Percentiles rank a stretch among this genome's conserved stretches.
Conservation (phyloP, 2,329 filamentous ascomycete genomes). For the Penicillium psychrosexuale region DNA sequence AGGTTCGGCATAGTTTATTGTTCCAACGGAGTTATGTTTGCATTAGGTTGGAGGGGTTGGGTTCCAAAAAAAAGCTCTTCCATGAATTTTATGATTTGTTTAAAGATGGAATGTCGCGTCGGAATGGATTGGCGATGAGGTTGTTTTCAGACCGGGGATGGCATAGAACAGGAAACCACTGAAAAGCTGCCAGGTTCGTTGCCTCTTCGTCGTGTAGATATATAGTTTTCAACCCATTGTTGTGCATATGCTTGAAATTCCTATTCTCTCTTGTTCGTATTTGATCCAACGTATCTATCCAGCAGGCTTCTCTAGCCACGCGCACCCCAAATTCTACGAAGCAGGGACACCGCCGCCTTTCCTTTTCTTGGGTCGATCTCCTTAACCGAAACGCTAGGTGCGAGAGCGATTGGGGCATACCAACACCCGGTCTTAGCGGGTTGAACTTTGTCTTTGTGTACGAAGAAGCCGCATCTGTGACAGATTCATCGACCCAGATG, state of each 20-base stretch:
- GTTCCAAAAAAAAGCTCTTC: conserved; percentile 11
- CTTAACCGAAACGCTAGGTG: too few species aligned
- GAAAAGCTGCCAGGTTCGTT: background rate
- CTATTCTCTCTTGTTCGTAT: background rate
- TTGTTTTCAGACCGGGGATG: conserved; percentile 1
- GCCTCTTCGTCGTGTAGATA: conserved; percentile 3
- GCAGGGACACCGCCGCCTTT: too few species aligned
- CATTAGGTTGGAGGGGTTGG: conserved; percentile 12
- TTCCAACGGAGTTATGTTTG: conserved; percentile 11
- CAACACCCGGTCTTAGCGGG: too few species aligned
- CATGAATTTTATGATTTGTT: conserved; percentile 11
- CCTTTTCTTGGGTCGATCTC: too few species aligned
- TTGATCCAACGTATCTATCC: background rate
- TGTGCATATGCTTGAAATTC: background rate
- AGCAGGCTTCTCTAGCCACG: too few species aligned
- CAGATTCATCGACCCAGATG: too few species aligned
- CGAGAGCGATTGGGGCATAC: too few species aligned
- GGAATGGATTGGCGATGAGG: background rate
- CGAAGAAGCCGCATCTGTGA: too few species aligned
- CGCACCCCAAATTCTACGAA: too few species aligned
- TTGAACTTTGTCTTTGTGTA: too few species aligned
- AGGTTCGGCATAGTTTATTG: conserved; percentile 8
- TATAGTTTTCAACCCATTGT: background rate
- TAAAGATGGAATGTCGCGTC: conserved; percentile 5
- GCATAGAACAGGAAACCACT: conserved; percentile 1